phyloP scores from a whole-genome alignment of 441 rosid species.

The Erodium texanum region DNA sequence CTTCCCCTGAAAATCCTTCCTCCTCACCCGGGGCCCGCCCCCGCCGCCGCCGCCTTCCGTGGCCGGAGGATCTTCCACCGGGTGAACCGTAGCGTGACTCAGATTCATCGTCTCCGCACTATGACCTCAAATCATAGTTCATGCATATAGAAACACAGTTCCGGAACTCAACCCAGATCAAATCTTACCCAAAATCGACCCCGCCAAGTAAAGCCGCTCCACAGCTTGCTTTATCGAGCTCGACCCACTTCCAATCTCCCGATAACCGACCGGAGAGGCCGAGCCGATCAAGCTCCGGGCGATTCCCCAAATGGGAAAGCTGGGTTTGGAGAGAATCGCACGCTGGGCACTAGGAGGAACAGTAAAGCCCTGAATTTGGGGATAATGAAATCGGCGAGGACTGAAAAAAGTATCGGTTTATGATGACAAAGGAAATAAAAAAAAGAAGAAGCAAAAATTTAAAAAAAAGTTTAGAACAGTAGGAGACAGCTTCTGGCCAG shows the following conservation, averaged over 20 bases:
- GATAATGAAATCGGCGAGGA: background rate
- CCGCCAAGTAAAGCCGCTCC: too few species aligned
- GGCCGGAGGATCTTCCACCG: background rate
- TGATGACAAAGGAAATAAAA: background rate
- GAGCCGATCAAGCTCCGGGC: background rate
- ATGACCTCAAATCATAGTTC: background rate
- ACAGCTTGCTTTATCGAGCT: background rate
- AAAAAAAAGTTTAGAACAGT: background rate
- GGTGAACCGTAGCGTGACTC: conserved; percentile 1
- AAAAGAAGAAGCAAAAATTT: background rate
- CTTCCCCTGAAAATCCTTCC: background rate
- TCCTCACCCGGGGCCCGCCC: background rate
- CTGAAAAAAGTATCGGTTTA: background rate
- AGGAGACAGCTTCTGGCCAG: background rate
- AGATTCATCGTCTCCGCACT: background rate
- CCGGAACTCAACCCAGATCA: background rate
- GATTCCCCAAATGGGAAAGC: background rate
- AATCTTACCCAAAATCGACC: too few species aligned
- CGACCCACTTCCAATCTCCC: background rate
- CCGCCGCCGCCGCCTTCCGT: too few species aligned
- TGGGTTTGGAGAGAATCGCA: background rate
- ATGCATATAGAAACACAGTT: background rate
- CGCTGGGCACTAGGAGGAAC: background rate
- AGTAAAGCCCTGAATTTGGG: background rate
- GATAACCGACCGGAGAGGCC: background rate